Evolutionary conservation across 1,139 yeast species (phyloP).

Genomic region (Saccharomyces pastorianus): DNA sequence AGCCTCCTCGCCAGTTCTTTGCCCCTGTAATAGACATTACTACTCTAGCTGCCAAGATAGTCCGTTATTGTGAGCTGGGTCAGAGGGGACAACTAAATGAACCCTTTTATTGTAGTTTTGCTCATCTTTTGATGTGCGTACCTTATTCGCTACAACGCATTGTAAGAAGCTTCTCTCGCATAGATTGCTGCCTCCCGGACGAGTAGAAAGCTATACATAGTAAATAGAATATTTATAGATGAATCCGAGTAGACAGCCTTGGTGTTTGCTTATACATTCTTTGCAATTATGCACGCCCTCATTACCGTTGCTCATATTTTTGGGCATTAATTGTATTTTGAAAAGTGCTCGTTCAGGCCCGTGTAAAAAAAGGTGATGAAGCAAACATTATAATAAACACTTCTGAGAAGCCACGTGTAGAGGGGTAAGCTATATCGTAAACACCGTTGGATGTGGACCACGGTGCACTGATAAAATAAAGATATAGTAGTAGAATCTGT

Average conservation of each 20-base stretch:
- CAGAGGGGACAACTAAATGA: constrained; percentile 45
- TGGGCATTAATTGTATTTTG: neutral
- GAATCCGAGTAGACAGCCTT: neutral
- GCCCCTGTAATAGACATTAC: constrained; percentile 53
- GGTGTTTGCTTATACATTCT: neutral
- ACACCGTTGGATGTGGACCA: neutral
- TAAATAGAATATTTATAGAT: neutral
- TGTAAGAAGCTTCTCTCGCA: constrained; percentile 38
- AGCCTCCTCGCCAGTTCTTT: constrained; percentile 48
- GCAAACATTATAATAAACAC: neutral
- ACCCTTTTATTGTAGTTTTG: constrained; percentile 55
- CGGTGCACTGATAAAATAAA: neutral
- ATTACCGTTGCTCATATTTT: neutral
- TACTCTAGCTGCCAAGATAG: constrained; percentile 39
- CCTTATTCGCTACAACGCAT: constrained; percentile 44
- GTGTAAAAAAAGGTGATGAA: neutral
- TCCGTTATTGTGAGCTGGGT: constrained; percentile 39
- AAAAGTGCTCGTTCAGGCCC: neutral
- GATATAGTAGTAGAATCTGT: neutral
- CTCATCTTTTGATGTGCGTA: constrained; percentile 45
- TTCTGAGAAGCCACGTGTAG: neutral
- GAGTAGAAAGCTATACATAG: constrained; percentile 7
- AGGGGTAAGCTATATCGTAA: neutral
- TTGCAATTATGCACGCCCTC: neutral
- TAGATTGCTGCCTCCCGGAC: constrained; percentile 28